Evolutionary conservation across 208 protist species (phyloP), one percentile per base, ranked within the genome.

Genomic region (Polymyxa betae): DNA sequence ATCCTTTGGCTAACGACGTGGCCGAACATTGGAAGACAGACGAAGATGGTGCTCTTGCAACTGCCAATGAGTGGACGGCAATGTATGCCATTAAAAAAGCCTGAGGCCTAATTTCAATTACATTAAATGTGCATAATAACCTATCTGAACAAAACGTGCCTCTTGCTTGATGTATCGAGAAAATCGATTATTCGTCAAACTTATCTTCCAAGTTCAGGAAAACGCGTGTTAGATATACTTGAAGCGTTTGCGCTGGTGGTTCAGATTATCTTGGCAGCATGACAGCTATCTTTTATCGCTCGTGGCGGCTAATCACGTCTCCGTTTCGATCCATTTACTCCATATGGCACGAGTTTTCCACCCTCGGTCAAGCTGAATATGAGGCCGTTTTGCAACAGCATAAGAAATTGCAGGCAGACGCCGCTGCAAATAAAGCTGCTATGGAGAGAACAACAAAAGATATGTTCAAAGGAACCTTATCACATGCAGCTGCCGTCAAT

Each of bases 1-100:
- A 98, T 92, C 96, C 96, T 45, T 94, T 98, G 38, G 95, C 94
- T 45, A 97, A 96, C 72, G 95, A 96, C 68, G 95, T 97, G 45
- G 96, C 96, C 35, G 94, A 97, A 52, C 93, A 96, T 38, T 98
- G 96, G 96, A 97, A 96, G 89, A 90, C 87, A 12, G 93, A 97
- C 88, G 95, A 97, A 90, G 87, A 89, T 45, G 91, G 64, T 10
- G 96, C 96, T 40, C n/a, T 92, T 20, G 38, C 45, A 43, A 93
- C 90, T 10, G 91, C 91, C 24, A 0, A 60, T 0, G 60, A 90
- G 45, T 92, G 91, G 91, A 91, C 90, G n/a, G 24, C 38, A 20
- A 0, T 64, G 0, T 88, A 88, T n/a, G 90, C 90, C 66, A 91
- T 52, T 45, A 82, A 82, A 35, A 60, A 60, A 24, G 5, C 5